Percentiles rank a stretch among this genome's conserved stretches.
These are phyloP conservation scores for Stropharia rugosoannulata DNA, from an alignment of 768 basidiomycete genomes.

Conservation along the genomic window DNA sequence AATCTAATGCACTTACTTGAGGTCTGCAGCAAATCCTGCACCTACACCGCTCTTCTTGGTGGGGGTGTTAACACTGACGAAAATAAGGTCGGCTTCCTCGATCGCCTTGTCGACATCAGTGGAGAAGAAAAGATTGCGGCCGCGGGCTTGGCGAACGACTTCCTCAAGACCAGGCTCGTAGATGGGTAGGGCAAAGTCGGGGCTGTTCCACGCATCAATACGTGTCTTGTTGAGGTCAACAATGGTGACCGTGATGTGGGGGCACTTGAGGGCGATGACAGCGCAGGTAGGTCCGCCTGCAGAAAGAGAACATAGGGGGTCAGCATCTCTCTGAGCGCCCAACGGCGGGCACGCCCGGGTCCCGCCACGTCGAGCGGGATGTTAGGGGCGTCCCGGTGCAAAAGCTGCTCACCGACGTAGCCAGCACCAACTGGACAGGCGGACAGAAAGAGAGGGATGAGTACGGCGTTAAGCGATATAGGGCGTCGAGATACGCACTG, in stretches of 20 bases:
- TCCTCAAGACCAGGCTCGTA: slow-evolving; percentile 96
- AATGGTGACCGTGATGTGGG: slow-evolving; percentile 92
- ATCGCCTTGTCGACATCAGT: slow-evolving; percentile 94
- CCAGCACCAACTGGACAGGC: slow-evolving; percentile 72
- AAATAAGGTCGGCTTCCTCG: slow-evolving; percentile 94
- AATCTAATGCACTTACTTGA: slow-evolving; percentile 66
- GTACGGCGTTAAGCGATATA: background rate
- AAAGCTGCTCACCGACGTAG: slow-evolving; percentile 76
- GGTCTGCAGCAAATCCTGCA: slow-evolving; percentile 96
- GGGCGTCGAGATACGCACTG: slow-evolving; percentile 53
- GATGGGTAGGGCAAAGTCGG: slow-evolving; percentile 85
- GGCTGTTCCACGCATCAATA: slow-evolving; percentile 95
- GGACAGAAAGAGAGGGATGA: slow-evolving; percentile 12
- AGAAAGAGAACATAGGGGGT: slow-evolving; percentile 7
- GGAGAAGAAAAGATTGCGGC: slow-evolving; percentile 96
- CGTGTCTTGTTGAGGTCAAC: slow-evolving; percentile 96
- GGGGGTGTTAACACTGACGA: slow-evolving; percentile 98
- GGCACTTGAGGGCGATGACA: slow-evolving; percentile 92
- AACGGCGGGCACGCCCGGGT: background rate
- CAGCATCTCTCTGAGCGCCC: slow-evolving; percentile 5
- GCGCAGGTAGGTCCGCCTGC: slow-evolving; percentile 93
- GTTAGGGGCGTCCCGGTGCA: background rate
- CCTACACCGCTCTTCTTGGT: slow-evolving; percentile 98
- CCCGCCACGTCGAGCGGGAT: background rate
- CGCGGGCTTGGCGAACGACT: slow-evolving; percentile 84